A percentile compares a stretch with the other conserved stretches of the same genome.
phyloP scores from a whole-genome alignment of 768 basidiomycete species.

The Cystofilobasidium ferigula region DNA sequence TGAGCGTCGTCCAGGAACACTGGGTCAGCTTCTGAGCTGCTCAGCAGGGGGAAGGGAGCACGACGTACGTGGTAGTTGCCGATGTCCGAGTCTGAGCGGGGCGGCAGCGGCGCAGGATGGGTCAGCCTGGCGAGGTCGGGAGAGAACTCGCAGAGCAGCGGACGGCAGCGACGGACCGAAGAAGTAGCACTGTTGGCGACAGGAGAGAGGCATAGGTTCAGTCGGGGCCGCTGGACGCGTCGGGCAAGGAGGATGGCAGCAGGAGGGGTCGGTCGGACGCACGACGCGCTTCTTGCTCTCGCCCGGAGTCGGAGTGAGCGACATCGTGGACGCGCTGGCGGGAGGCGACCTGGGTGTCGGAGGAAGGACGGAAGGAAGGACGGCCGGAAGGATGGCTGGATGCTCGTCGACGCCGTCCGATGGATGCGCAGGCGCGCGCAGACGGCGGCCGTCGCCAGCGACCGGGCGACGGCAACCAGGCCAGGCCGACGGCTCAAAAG shows the following conservation, averaged over 20 bases:
- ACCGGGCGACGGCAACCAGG: no score
- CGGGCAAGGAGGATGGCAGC: neutral
- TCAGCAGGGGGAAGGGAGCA: no score
- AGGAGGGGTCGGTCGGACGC: neutral
- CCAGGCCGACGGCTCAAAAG: no score
- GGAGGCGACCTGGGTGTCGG: no score
- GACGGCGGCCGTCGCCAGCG: no score
- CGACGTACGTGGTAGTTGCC: conserved; percentile 69
- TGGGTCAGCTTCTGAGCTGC: no score
- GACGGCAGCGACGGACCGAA: conserved; percentile 26
- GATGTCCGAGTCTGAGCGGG: conserved; percentile 46
- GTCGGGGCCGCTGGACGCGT: no score
- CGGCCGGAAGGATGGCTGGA: no score
- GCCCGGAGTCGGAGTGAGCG: conserved; percentile 20
- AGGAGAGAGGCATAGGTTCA: neutral
- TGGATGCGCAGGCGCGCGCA: no score
- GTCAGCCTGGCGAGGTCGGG: neutral
- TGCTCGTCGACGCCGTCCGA: neutral
- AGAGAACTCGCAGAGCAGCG: neutral
- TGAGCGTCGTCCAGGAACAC: no score
- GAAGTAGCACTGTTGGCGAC: conserved; percentile 24
- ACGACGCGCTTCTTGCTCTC: conserved; percentile 25
- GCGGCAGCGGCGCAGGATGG: neutral
- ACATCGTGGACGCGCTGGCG: neutral
- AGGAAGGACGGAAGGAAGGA: no score